A percentile compares a stretch with the other conserved stretches of the same genome.
Conservation (phyloP, 2,329 filamentous ascomycete species). For the Chrysosphaeria jannelii region DNA sequence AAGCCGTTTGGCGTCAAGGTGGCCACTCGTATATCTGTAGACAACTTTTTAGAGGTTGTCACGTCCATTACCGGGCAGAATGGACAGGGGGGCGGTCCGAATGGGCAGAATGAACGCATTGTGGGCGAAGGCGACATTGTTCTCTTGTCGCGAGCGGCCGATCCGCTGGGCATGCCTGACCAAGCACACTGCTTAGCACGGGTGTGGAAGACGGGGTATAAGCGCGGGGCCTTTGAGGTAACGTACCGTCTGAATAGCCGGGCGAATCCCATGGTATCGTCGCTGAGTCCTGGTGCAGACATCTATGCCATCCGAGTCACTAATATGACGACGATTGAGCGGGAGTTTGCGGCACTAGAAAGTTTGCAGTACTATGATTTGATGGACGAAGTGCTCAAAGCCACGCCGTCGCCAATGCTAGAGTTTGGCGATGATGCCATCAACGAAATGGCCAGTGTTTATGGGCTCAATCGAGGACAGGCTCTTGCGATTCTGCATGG, state of each 20-base stretch:
- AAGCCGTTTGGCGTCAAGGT: constrained; percentile 71
- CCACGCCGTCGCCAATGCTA: constrained; percentile 68
- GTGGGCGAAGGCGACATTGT: constrained; percentile 71
- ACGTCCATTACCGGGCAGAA: constrained; percentile 38
- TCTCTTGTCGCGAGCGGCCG: constrained; percentile 44
- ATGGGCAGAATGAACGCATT: constrained; percentile 12
- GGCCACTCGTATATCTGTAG: constrained; percentile 62
- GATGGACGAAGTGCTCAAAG: constrained; percentile 62
- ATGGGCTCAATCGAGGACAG: constrained; percentile 65
- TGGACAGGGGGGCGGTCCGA: constrained; percentile 11
- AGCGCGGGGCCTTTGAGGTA: constrained; percentile 56
- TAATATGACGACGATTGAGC: constrained; percentile 79
- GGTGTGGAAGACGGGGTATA: constrained; percentile 50
- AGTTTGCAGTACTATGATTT: constrained; percentile 88
- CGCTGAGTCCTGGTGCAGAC: constrained; percentile 35
- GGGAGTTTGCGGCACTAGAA: constrained; percentile 77
- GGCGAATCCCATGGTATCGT: constrained; percentile 27
- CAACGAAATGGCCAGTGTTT: constrained; percentile 37
- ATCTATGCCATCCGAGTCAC: constrained; percentile 59
- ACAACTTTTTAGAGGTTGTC: constrained; percentile 76
- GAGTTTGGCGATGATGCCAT: constrained; percentile 50
- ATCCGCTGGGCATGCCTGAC: constrained; percentile 32
- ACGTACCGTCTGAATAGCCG: constrained; percentile 53
- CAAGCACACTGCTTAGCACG: constrained; percentile 64
- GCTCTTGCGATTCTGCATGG: constrained; percentile 78